These are phyloP conservation scores for Straminergon stramineum DNA, from an alignment of 225 moss, liverwort and hornwort species.

Conservation along the genomic window DNA sequence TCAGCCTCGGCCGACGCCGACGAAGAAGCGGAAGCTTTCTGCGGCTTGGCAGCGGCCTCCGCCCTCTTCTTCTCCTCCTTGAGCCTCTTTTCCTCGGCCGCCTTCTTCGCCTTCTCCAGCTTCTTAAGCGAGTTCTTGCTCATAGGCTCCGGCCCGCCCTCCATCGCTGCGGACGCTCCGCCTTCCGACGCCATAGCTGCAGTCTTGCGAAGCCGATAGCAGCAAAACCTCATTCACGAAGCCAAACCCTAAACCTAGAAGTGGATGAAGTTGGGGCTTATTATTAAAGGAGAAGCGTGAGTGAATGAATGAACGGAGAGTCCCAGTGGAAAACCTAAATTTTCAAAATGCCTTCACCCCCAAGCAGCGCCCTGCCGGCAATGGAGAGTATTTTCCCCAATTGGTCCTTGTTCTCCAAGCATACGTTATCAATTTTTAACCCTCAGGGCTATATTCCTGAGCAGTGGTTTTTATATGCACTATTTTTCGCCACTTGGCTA, in stretches of 20 bases:
- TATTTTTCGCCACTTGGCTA: too few species aligned
- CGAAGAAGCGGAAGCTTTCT: background rate
- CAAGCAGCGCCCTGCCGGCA: background rate
- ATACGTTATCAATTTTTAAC: background rate
- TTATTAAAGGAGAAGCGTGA: background rate
- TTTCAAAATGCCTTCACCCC: background rate
- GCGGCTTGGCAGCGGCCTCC: conserved; percentile 28
- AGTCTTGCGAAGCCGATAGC: background rate
- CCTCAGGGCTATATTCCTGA: too few species aligned
- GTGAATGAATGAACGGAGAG: background rate
- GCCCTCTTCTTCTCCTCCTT: conserved; percentile 53
- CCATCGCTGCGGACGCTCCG: background rate
- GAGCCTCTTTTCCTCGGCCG: conserved; percentile 17
- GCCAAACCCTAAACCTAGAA: background rate
- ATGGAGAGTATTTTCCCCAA: background rate
- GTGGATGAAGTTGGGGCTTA: background rate
- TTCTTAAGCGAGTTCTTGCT: conserved; percentile 40
- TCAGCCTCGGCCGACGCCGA: conserved; percentile 26
- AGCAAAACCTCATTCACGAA: too few species aligned
- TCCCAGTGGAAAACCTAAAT: background rate
- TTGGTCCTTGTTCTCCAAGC: background rate
- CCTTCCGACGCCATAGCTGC: background rate
- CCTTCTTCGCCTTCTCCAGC: conserved; percentile 40
- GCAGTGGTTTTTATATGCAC: too few species aligned
- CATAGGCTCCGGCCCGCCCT: background rate